phyloP scores from a whole-genome alignment of 2,329 filamentous ascomycete species.

The Hypoxylon sp. region DNA sequence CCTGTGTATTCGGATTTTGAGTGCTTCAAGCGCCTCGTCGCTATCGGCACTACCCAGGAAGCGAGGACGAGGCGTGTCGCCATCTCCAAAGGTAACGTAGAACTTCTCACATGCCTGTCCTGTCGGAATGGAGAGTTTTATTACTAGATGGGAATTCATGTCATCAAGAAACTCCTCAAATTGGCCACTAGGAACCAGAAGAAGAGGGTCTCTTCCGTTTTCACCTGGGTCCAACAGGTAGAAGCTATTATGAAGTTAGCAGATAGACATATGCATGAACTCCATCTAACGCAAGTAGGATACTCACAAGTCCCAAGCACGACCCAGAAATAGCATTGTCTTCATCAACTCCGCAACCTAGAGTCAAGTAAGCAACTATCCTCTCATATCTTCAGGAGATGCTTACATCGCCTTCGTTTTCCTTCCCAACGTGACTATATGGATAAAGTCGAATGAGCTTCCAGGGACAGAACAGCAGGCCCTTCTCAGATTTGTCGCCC shows the following conservation, averaged over 20 bases:
- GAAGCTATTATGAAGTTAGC: conserved; percentile 63
- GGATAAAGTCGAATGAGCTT: conserved; percentile 69
- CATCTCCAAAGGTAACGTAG: conserved; percentile 70
- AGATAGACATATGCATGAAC: not conserved
- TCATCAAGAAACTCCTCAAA: conserved; percentile 73
- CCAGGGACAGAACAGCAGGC: conserved; percentile 62
- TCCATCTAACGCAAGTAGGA: conserved; percentile 1
- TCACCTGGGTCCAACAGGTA: conserved; percentile 71
- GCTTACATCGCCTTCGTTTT: conserved; percentile 64
- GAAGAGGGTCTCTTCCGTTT: conserved; percentile 64
- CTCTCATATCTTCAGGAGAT: not conserved
- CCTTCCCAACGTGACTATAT: conserved; percentile 68
- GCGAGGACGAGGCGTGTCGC: conserved; percentile 73
- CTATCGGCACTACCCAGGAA: conserved; percentile 72
- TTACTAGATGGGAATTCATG: conserved; percentile 72
- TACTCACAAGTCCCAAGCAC: conserved; percentile 83
- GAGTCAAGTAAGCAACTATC: conserved; percentile 22
- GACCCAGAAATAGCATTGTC: conserved; percentile 67
- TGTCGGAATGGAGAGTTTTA: conserved; percentile 69
- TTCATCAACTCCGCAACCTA: conserved; percentile 67
- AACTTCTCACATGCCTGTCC: conserved; percentile 68
- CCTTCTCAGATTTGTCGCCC: conserved; percentile 49
- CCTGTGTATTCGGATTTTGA: conserved; percentile 55
- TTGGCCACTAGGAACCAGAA: conserved; percentile 77
- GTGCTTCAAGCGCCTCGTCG: conserved; percentile 52